These are phyloP conservation scores for Oenanthe sinensis DNA, from an alignment of 129 eudicot species.

Conservation along the genomic window DNA sequence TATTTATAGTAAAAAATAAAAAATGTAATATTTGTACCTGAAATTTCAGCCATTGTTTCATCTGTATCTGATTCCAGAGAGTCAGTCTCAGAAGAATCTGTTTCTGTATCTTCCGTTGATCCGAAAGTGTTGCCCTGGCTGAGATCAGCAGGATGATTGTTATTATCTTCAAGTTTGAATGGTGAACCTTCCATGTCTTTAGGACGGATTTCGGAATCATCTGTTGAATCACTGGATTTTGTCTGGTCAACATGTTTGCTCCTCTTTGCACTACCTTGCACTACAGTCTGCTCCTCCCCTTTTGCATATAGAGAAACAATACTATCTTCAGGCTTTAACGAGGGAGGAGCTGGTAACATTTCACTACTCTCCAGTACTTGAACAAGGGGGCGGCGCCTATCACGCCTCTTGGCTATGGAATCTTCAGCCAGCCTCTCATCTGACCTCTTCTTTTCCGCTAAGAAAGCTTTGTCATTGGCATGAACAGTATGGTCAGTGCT, in stretches of 20 bases:
- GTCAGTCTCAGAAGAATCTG: slow-evolving; percentile 86
- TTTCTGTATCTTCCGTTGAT: slow-evolving; percentile 89
- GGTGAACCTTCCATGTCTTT: slow-evolving; percentile 31
- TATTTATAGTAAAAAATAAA: slow-evolving; percentile 1
- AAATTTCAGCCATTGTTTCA: slow-evolving; percentile 48
- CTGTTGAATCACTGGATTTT: slow-evolving; percentile 24
- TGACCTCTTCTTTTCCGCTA: slow-evolving; percentile 40
- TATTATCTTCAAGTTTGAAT: slow-evolving; percentile 31
- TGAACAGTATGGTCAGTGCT: slow-evolving; percentile 20
- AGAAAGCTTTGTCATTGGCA: slow-evolving; percentile 22
- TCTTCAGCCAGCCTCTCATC: slow-evolving; percentile 34
- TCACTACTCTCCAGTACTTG: slow-evolving; percentile 42
- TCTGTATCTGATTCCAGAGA: slow-evolving; percentile 63
- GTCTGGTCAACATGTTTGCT: slow-evolving; percentile 27
- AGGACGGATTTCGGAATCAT: slow-evolving; percentile 20
- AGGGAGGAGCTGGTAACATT: slow-evolving; percentile 18
- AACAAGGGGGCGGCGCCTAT: slow-evolving; percentile 50
- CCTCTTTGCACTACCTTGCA: slow-evolving; percentile 25
- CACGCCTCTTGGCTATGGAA: slow-evolving; percentile 41
- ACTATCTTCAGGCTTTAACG: slow-evolving; percentile 33
- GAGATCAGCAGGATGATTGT: slow-evolving; percentile 21
- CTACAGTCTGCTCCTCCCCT: slow-evolving; percentile 37
- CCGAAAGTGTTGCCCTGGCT: slow-evolving; percentile 50
- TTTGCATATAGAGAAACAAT: slow-evolving; percentile 15
- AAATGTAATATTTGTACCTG: slow-evolving; percentile 39